Conservation (phyloP, 2,329 filamentous ascomycete genomes). For the Eutypa lata region DNA sequence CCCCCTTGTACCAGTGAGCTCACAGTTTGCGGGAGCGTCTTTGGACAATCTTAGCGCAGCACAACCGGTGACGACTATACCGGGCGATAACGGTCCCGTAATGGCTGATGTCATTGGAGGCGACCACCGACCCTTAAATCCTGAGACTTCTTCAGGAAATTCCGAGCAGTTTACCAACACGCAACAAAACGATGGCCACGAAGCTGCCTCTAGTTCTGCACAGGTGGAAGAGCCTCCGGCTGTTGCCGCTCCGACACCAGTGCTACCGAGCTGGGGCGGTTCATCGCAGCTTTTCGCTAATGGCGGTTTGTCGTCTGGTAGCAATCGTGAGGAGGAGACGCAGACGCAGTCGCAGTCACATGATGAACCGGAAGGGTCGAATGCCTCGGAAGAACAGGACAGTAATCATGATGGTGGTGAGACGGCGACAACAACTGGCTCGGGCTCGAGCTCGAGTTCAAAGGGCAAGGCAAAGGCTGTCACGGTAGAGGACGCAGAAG, state of each 20-base stretch:
- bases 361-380: slow-evolving; percentile 2
- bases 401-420: slow-evolving; percentile 16
- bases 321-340: slow-evolving; percentile 7
- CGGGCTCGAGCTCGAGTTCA: slow-evolving; percentile 1
- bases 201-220: slow-evolving; percentile 8
- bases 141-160: slow-evolving; percentile 2
- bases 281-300: slow-evolving; percentile 45
- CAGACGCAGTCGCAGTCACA: background rate
- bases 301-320: slow-evolving; percentile 13
- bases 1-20: slow-evolving; percentile 9
- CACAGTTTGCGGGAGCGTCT: slow-evolving; percentile 9
- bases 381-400: slow-evolving; percentile 5
- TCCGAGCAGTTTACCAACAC: background rate
- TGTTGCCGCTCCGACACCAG: slow-evolving; percentile 47
- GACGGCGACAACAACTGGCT: background rate
- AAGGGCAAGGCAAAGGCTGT: slow-evolving; percentile 28
- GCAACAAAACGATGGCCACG: background rate
- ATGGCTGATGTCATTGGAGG: slow-evolving; percentile 1
- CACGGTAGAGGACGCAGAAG: slow-evolving; percentile 25
- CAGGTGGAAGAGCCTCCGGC: slow-evolving; percentile 22
- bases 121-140: slow-evolving; percentile 2
- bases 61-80: slow-evolving; percentile 13
- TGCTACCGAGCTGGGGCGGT: slow-evolving; percentile 50
- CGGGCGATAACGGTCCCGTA: slow-evolving; percentile 3
- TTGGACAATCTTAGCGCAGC: slow-evolving; percentile 8